Evolutionary conservation across 495 filamentous ascomycete genomes (phyloP).

Genomic region (Parathielavia hyrcaniae): DNA sequence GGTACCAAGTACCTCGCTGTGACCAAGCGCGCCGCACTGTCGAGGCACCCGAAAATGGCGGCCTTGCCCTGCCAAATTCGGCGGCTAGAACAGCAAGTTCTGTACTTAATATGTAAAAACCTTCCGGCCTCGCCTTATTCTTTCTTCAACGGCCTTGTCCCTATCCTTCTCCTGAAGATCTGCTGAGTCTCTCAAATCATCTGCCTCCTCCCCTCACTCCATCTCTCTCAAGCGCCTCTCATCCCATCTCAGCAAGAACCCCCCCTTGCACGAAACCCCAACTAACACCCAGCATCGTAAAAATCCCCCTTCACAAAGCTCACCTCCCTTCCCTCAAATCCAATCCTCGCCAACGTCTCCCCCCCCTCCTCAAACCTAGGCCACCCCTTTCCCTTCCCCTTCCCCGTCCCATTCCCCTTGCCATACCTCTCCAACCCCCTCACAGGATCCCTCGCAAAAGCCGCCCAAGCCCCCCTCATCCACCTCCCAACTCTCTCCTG

Average conservation of each 20-base stretch:
- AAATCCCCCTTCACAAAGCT: neutral
- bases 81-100: no score
- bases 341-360: slow-evolving; percentile 9
- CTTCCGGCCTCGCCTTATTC: no score
- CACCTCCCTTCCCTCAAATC: neutral
- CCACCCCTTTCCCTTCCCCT: neutral
- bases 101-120: no score
- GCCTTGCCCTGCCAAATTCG: no score
- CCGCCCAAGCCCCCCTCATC: slow-evolving; percentile 44
- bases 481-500: slow-evolving; percentile 35
- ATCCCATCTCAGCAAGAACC: neutral
- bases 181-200: no score
- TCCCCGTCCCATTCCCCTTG: neutral
- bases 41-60: no score
- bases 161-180: no score
- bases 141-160: neutral
- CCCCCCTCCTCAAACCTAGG: neutral
- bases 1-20: no score
- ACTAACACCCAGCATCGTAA: slow-evolving; percentile 3
- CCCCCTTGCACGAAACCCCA: no score
- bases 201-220: neutral
- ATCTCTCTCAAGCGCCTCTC: neutral
- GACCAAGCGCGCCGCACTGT: no score
- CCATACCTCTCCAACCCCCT: neutral
- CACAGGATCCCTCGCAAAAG: slow-evolving; percentile 46